Evolutionary conservation across 148 eudicot genomes (phyloP).

Genomic region (Mesembryanthemum crystallinum): DNA sequence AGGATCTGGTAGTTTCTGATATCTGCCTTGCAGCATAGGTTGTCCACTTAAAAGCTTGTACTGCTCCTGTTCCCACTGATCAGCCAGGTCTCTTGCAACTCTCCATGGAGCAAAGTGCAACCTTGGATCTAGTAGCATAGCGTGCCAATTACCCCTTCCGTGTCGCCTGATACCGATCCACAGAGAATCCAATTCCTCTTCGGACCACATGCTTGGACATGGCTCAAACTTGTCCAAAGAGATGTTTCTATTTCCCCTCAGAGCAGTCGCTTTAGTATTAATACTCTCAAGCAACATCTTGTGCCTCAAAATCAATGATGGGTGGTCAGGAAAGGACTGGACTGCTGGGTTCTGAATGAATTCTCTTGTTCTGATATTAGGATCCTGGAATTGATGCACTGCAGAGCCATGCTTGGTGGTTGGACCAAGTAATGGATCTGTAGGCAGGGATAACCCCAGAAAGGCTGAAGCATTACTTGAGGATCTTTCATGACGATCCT

Average conservation of each 20-base stretch:
- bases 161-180: conserved; percentile 72
- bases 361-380: conserved; percentile 25
- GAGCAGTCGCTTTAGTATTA: conserved; percentile 35
- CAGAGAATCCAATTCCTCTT: conserved; percentile 61
- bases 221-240: conserved; percentile 35
- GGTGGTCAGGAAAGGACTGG: conserved; percentile 29
- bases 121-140: conserved; percentile 57
- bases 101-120: conserved; percentile 55
- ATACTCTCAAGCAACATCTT: conserved; percentile 43
- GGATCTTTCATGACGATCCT: conserved; percentile 17
- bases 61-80: conserved; percentile 56
- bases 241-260: conserved; percentile 36
- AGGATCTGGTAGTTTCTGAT: conserved; percentile 26
- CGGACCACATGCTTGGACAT: conserved; percentile 43
- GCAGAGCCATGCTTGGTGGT: conserved; percentile 19
- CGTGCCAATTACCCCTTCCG: conserved; percentile 67
- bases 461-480: conserved; percentile 22
- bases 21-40: conserved; percentile 23
- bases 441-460: conserved; percentile 29
- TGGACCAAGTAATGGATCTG: conserved; percentile 26
- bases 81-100: conserved; percentile 44
- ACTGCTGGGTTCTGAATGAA: conserved; percentile 27
- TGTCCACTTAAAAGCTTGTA: conserved; percentile 33
- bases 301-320: conserved; percentile 33
- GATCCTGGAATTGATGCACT: conserved; percentile 12